Evolutionary conservation across 768 basidiomycete species (phyloP).

Genomic region (Suillus spraguei): DNA sequence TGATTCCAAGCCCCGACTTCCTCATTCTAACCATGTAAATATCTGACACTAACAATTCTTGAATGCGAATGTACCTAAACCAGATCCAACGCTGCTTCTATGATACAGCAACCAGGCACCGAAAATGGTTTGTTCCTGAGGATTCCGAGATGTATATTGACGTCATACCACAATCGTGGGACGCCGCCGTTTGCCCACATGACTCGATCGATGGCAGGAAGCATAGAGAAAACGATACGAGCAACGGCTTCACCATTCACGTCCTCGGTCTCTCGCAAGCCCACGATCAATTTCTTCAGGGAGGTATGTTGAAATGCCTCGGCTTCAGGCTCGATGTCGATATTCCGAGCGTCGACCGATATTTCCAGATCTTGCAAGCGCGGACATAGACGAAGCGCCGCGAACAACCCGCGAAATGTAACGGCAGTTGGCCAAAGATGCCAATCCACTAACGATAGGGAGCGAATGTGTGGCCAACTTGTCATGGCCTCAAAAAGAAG

Average conservation of each 20-base stretch:
- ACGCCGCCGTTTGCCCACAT: not conserved
- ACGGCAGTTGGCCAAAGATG: not conserved
- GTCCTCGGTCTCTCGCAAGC: too few species aligned
- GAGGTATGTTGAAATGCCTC: conserved; percentile 2
- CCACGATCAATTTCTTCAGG: not conserved
- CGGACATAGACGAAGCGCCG: not conserved
- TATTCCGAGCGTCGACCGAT: not conserved
- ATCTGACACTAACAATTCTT: not conserved
- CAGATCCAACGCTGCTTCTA: not conserved
- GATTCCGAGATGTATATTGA: not conserved
- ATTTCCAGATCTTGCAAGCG: not conserved
- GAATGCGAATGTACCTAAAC: not conserved
- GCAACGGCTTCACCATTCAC: not conserved
- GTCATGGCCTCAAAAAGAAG: conserved; percentile 3
- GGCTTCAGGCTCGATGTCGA: not conserved
- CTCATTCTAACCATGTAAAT: not conserved
- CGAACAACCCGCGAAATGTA: conserved; percentile 1
- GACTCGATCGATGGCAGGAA: not conserved
- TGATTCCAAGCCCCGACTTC: not conserved
- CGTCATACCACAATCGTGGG: not conserved
- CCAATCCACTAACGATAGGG: not conserved
- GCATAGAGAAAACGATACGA: not conserved
- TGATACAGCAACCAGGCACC: not conserved
- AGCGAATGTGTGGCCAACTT: not conserved
- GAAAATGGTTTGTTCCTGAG: not conserved